phyloP scores from a whole-genome alignment of 805 yeast genomes.

The Clavispora asparagi region DNA sequence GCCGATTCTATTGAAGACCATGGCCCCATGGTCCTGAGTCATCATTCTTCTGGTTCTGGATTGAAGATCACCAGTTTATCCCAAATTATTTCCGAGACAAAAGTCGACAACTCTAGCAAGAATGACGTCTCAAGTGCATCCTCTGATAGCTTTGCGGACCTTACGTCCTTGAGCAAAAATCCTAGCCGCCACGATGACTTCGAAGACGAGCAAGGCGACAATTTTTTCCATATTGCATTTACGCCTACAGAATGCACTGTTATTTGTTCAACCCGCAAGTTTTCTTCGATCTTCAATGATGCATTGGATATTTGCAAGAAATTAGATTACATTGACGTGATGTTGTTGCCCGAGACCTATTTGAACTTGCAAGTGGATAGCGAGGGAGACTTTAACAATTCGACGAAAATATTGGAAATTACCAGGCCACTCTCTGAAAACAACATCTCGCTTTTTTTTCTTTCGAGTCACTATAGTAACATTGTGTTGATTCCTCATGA shows the following conservation, averaged over 20 bases:
- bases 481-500: constrained; percentile 53
- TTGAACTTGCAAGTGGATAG: constrained; percentile 55
- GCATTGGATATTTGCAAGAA: constrained; percentile 31
- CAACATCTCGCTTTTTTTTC: constrained; percentile 54
- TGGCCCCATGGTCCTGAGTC: background rate
- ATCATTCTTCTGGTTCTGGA: background rate
- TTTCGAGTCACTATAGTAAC: constrained; percentile 60
- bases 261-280: constrained; percentile 42
- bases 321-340: constrained; percentile 30
- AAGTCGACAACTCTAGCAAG: constrained; percentile 29
- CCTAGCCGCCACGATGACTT: constrained; percentile 8
- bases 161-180: background rate
- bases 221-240: constrained; percentile 56
- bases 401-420: constrained; percentile 47
- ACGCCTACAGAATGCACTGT: constrained; percentile 61
- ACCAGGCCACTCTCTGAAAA: constrained; percentile 56
- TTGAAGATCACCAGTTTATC: background rate
- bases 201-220: constrained; percentile 31
- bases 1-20: background rate
- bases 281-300: constrained; percentile 32
- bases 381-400: constrained; percentile 51
- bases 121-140: background rate
- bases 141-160: background rate
- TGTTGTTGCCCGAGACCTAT: constrained; percentile 40
- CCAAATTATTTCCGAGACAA: constrained; percentile 1